A percentile compares a stretch with the other conserved stretches of the same genome.
Conservation (phyloP, 1,284 basidiomycete genomes). For the Clitocybe nebularis region DNA sequence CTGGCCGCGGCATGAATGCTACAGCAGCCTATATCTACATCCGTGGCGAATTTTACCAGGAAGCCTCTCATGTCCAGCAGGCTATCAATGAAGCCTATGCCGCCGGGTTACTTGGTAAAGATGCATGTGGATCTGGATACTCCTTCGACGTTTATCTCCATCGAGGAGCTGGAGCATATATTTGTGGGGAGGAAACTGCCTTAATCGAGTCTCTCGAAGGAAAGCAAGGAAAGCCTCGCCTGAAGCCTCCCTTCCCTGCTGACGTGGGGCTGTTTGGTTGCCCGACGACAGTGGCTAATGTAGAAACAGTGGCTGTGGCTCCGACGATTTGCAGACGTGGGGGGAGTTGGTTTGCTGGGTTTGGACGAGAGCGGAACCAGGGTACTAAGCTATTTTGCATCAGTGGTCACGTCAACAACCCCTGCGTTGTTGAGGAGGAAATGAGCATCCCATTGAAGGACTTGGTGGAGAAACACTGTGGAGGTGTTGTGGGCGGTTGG, state of each 20-base stretch:
- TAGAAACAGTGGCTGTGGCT: conserved; percentile 96
- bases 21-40: conserved; percentile 99
- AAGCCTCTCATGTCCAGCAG: conserved; percentile 90
- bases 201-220: conserved; percentile 96
- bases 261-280: conserved; percentile 97
- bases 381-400: conserved; percentile 97
- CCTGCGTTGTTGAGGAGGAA: conserved; percentile 97
- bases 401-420: conserved; percentile 97
- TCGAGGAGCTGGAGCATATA: conserved; percentile 96
- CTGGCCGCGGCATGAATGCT: conserved; percentile 98
- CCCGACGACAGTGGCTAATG: conserved; percentile 96
- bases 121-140: conserved; percentile 92
- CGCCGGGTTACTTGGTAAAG: conserved; percentile 87
- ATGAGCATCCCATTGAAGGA: conserved; percentile 97
- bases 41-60: conserved; percentile 96
- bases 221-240: conserved; percentile 96
- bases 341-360: conserved; percentile 88
- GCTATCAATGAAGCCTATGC: conserved; percentile 96
- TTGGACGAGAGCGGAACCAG: conserved; percentile 90
- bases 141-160: conserved; percentile 96
- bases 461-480: conserved; percentile 94
- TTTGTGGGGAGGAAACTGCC: conserved; percentile 98
- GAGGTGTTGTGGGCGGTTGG: conserved; percentile 94
- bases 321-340: conserved; percentile 96
- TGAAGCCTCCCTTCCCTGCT: conserved; percentile 99